A percentile compares a stretch with the other conserved stretches of the same genome.
phyloP scores from a whole-genome alignment of 2,329 filamentous ascomycete species.

The Neofusicoccum umdonicola region DNA sequence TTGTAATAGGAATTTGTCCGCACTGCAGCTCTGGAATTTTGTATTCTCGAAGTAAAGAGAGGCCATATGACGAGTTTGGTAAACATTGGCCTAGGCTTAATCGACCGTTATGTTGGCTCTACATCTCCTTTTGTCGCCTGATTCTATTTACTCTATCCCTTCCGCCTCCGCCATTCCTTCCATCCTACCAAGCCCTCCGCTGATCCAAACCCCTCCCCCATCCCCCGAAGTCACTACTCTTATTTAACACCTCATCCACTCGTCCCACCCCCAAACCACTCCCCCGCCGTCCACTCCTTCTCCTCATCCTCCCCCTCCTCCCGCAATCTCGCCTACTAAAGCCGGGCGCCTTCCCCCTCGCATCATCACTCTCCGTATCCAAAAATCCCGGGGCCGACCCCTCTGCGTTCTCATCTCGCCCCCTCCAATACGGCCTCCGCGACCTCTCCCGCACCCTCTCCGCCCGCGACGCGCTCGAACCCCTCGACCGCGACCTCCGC shows the following conservation, averaged over 20 bases:
- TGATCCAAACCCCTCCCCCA: neutral
- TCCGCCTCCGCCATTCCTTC: no score
- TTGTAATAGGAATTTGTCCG: no score
- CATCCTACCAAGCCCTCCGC: neutral
- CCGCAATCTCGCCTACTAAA: neutral
- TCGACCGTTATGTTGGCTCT: no score
- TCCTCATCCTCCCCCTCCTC: neutral
- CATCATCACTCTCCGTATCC: neutral
- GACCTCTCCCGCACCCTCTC: neutral
- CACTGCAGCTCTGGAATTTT: no score
- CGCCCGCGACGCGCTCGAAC: no score
- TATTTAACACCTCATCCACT: neutral
- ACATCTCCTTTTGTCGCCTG: no score
- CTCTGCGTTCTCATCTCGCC: neutral
- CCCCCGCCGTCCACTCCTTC: neutral
- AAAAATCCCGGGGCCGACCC: neutral
- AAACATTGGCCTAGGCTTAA: no score
- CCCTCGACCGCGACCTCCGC: neutral
- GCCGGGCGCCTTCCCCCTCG: neutral
- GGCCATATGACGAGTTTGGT: no score
- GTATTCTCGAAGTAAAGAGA: no score
- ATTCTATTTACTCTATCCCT: no score
- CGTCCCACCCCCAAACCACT: neutral
- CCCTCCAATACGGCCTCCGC: neutral
- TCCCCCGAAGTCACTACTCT: neutral